Percentiles rank a stretch among this genome's conserved stretches.
Evolutionary conservation across 805 yeast species (phyloP).

Genomic region (Ogataea thermomethanolica): DNA sequence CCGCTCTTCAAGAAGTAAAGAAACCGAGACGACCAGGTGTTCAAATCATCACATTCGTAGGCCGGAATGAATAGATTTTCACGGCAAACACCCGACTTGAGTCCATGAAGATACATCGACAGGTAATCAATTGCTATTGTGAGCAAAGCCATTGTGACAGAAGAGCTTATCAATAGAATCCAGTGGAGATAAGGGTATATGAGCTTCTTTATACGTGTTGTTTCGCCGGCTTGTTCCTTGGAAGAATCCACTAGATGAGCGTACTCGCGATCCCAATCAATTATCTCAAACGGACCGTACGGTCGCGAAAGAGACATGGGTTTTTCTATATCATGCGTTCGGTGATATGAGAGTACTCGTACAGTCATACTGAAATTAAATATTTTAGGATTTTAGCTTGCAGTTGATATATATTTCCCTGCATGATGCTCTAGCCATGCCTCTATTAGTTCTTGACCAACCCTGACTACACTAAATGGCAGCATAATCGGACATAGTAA

Average conservation of each 20-base stretch:
- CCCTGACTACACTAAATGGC: too few species aligned
- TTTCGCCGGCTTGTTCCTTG: constrained; percentile 2
- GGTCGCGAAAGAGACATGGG: constrained; percentile 9
- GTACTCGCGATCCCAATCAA: constrained; percentile 54
- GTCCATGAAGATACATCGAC: constrained; percentile 48
- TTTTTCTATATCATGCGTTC: background rate
- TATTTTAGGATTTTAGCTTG: background rate
- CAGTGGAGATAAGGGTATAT: constrained; percentile 38
- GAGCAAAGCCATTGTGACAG: constrained; percentile 45
- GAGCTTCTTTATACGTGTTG: constrained; percentile 7
- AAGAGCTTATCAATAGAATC: constrained; percentile 43
- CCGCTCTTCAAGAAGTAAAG: constrained; percentile 28
- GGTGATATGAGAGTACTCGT: background rate
- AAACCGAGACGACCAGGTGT: constrained; percentile 33
- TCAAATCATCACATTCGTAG: constrained; percentile 34
- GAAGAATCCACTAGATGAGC: constrained; percentile 11
- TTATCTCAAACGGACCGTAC: constrained; percentile 41
- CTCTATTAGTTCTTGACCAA: too few species aligned
- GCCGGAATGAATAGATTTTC: constrained; percentile 27
- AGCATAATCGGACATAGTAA: too few species aligned
- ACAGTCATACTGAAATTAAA: constrained; percentile 3
- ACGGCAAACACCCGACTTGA: constrained; percentile 51
- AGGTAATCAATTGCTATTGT: constrained; percentile 48
- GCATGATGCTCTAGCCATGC: too few species aligned
- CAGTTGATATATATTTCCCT: too few species aligned